Percentiles rank a stretch among this genome's conserved stretches.
phyloP scores from a whole-genome alignment of 1,284 basidiomycete species.

The Cutaneotrichosporon cavernicola region DNA sequence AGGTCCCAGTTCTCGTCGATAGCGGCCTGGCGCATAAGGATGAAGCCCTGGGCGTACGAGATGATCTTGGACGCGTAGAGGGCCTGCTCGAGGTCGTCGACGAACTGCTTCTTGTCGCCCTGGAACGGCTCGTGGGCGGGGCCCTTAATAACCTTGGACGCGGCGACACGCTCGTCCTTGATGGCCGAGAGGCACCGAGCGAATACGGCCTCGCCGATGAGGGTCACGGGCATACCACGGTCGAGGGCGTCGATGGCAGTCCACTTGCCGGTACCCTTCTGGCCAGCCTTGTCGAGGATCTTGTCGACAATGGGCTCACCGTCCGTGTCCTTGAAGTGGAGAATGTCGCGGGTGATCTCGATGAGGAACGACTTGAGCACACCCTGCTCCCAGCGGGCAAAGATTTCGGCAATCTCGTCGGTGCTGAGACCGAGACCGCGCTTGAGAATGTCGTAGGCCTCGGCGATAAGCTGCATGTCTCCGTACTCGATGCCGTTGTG shows the following conservation, averaged over 20 bases:
- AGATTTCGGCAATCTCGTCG: slow-evolving; percentile 85
- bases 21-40: slow-evolving; percentile 98
- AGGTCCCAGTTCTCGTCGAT: slow-evolving; percentile 72
- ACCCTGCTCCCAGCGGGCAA: slow-evolving; percentile 93
- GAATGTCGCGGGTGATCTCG: slow-evolving; percentile 93
- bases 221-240: slow-evolving; percentile 89
- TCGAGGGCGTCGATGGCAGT: slow-evolving; percentile 98
- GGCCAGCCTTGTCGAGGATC: slow-evolving; percentile 93
- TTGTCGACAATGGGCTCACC: slow-evolving; percentile 86
- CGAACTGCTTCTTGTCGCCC: slow-evolving; percentile 98
- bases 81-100: slow-evolving; percentile 93
- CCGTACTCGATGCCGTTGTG: slow-evolving; percentile 91
- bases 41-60: slow-evolving; percentile 99
- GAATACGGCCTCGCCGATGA: slow-evolving; percentile 99
- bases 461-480: slow-evolving; percentile 99
- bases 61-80: slow-evolving; percentile 99
- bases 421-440: slow-evolving; percentile 84
- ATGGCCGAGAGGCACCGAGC: slow-evolving; percentile 96
- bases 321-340: slow-evolving; percentile 90
- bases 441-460: slow-evolving; percentile 98
- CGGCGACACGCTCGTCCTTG: slow-evolving; percentile 94
- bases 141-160: slow-evolving; percentile 84
- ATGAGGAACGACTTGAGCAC: slow-evolving; percentile 99
- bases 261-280: slow-evolving; percentile 99
- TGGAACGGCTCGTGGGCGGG: slow-evolving; percentile 90